Evolutionary conservation across 139 green algal species (phyloP).

Genomic region (Medakamo hakoo): DNA sequence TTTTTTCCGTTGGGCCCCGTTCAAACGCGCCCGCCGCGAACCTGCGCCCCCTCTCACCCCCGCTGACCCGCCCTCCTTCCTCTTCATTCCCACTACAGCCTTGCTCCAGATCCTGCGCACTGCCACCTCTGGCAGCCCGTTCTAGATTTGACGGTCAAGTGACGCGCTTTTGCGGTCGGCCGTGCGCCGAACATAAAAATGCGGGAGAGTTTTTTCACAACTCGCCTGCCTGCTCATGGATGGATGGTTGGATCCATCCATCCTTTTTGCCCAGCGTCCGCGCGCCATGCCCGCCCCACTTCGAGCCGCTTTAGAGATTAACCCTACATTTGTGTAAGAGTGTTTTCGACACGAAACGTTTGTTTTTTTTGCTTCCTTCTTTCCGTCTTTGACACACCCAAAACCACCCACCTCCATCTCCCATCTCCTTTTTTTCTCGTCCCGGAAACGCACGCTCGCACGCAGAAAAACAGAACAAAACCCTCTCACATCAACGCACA

Average conservation of each 20-base stretch:
- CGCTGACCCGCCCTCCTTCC: no score
- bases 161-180: not conserved
- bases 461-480: not conserved
- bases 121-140: constrained; percentile 4
- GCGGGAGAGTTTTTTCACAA: no score
- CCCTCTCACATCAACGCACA: not conserved
- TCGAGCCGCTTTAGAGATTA: no score
- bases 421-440: no score
- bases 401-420: not conserved
- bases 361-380: not conserved
- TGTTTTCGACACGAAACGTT: no score
- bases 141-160: not conserved
- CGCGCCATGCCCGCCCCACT: no score
- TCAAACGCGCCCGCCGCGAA: not conserved
- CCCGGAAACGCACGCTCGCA: not conserved
- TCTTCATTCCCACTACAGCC: constrained; percentile 1
- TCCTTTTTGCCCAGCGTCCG: no score
- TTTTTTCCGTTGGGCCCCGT: not conserved
- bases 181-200: not conserved
- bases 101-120: constrained; percentile 19
- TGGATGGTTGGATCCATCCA: no score
- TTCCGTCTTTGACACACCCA: not conserved
- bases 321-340: no score
- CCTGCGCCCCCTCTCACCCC: no score
- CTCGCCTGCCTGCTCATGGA: no score